Conservation (phyloP, 352 stramenopile species). For the Globisporangium okanoganense region DNA sequence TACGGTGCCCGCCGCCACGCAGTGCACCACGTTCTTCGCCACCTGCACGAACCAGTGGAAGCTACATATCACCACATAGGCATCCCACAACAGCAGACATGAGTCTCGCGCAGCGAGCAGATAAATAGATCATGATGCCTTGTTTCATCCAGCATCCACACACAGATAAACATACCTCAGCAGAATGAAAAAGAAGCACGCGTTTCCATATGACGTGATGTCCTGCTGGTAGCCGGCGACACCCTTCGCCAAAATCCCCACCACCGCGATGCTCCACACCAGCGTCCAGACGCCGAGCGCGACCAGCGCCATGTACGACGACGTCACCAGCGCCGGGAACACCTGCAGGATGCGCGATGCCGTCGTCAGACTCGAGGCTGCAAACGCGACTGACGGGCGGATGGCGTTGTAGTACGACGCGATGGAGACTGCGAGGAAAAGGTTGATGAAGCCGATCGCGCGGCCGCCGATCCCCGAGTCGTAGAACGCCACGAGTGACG, state of each 20-base stretch:
- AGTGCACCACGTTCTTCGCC: constrained; percentile 84
- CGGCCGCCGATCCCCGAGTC: constrained; percentile 72
- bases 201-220: constrained; percentile 58
- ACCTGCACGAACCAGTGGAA: constrained; percentile 87
- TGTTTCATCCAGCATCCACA: not conserved
- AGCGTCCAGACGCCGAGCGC: constrained; percentile 69
- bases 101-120: not conserved
- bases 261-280: constrained; percentile 70
- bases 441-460: constrained; percentile 77
- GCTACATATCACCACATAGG: constrained; percentile 22
- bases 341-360: constrained; percentile 68
- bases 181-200: constrained; percentile 82
- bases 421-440: constrained; percentile 69
- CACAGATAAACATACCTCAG: constrained; percentile 45
- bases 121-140: not conserved
- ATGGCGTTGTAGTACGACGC: constrained; percentile 64
- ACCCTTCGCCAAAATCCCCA: constrained; percentile 67
- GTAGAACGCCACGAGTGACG: constrained; percentile 52
- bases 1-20: constrained; percentile 69
- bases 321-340: constrained; percentile 67
- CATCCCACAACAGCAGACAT: not conserved
- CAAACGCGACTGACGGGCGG: constrained; percentile 71
- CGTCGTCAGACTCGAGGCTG: constrained; percentile 68
- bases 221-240: constrained; percentile 41
- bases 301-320: constrained; percentile 59